Percentiles rank a stretch among this genome's conserved stretches.
These are phyloP conservation scores for Phaffia tasmanica DNA, from an alignment of 768 basidiomycete species.

Conservation along the genomic window DNA sequence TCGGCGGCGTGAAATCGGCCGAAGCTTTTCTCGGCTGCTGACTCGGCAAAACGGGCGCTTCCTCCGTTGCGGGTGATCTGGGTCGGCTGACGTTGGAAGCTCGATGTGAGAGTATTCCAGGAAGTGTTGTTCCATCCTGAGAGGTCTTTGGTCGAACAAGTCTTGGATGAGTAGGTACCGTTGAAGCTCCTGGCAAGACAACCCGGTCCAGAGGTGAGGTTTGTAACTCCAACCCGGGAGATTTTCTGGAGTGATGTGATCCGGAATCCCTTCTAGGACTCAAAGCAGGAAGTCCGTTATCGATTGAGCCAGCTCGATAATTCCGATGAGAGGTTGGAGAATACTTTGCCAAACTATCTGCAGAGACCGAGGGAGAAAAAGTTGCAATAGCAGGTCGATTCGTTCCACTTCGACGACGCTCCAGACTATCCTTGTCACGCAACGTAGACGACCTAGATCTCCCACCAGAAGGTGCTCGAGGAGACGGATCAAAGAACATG, in stretches of 20 bases:
- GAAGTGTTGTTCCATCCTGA: too few species aligned
- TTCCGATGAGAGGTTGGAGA: background rate
- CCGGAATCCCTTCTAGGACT: background rate
- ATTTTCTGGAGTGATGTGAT: background rate
- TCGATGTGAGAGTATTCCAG: too few species aligned
- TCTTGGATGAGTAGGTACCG: background rate
- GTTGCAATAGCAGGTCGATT: constrained; percentile 22
- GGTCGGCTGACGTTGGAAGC: too few species aligned
- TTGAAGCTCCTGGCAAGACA: background rate
- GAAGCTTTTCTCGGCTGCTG: background rate
- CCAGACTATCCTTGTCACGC: constrained; percentile 4
- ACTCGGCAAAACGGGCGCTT: background rate
- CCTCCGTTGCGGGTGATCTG: background rate
- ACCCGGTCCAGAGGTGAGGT: constrained; percentile 17
- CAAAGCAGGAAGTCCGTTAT: background rate
- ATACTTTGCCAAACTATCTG: background rate
- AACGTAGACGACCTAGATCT: constrained; percentile 3
- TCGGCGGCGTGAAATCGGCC: constrained; percentile 4
- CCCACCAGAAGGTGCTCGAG: constrained; percentile 14
- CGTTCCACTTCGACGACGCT: constrained; percentile 7
- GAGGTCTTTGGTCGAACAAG: background rate
- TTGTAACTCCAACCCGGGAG: constrained; percentile 6
- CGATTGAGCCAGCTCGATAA: too few species aligned
- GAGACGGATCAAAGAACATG: constrained; percentile 78
- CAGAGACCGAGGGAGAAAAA: background rate